Evolutionary conservation across 164 flowering plant species (phyloP), one percentile per base, ranked within the genome.

Genomic region (Tetrastigma voinierianum): DNA sequence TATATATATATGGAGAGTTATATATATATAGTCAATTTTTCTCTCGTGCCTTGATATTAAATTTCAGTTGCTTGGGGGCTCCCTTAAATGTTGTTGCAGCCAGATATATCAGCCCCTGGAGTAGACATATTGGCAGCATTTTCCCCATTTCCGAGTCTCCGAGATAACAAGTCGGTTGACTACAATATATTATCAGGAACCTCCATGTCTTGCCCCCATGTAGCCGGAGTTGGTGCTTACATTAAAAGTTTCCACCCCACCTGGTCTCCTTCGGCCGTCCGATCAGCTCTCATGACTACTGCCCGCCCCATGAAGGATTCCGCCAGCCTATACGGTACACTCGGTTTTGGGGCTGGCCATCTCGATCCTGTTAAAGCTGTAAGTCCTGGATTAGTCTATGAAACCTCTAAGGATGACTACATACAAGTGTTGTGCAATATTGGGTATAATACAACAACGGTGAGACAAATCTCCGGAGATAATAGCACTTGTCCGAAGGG

Each of bases 251-350:
- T 70, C 4, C 81, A 77, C 43, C 77, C 81, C 16, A 65, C 64
- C 53, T 77, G 81, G 81, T 70, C 75, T 58, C 72, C 77, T 12
- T 73, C 81, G 0, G 77, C 75, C 5, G 67, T 77, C 43, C 49
- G 70, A 40, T 77, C 81, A 0, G 81, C 81, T 32, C 70, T 77
- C 32, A 77, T 77, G 77, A 77, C 81, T 5, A 77, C 81, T 2
- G 40, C 40, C 6, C 40, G 4, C 6, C 40, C 40, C 40, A 25
- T 25, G 40, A 25, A 25, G 6, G 40, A 4, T 25, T 25, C 40
- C 6, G 40, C 40, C 4, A 25, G 6, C 6, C 40, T 4, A 25
- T 7, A 25, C 6, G 40, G 40, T 25, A 7, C 6, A 25, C 40
- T 25, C 40, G 6, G 40, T 25, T 25, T 25, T 25, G 40, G 40